Conservation (phyloP, 164 flowering plant species). For the Liquidambar formosana region DNA sequence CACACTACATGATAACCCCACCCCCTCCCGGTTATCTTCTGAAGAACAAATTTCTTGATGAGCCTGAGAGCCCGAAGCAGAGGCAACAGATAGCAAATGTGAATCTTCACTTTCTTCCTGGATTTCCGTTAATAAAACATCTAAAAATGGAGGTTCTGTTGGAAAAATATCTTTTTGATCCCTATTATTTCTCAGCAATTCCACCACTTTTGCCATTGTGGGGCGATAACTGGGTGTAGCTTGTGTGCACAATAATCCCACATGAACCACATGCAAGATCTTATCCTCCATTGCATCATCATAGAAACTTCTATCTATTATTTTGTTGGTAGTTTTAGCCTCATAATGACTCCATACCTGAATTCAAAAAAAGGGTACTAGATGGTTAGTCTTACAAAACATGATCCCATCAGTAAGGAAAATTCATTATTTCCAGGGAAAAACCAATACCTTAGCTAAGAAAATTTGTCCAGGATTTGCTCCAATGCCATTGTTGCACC, state of each 20-base stretch:
- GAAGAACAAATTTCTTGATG: constrained; percentile 1
- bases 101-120: not conserved
- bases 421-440: not conserved
- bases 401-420: not conserved
- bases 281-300: constrained; percentile 1
- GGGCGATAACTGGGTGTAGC: constrained; percentile 13
- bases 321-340: not conserved
- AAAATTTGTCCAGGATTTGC: constrained; percentile 4
- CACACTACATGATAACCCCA: not conserved
- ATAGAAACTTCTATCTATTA: constrained; percentile 3
- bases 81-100: constrained; percentile 1
- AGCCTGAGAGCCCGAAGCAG: constrained; percentile 4
- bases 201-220: constrained; percentile 16
- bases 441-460: constrained; percentile 8
- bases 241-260: constrained; percentile 17
- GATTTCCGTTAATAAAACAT: not conserved
- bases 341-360: constrained; percentile 17
- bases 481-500: constrained; percentile 14
- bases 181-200: constrained; percentile 6
- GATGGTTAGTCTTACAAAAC: not conserved
- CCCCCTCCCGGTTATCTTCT: not conserved
- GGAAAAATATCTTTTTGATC: not conserved
- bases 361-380: not conserved
- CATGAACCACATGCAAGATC: constrained; percentile 10
- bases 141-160: constrained; percentile 21